Base-by-base conservation (phyloP, 2,329 filamentous ascomycete species). In the Fusarium dimerum region DNA sequence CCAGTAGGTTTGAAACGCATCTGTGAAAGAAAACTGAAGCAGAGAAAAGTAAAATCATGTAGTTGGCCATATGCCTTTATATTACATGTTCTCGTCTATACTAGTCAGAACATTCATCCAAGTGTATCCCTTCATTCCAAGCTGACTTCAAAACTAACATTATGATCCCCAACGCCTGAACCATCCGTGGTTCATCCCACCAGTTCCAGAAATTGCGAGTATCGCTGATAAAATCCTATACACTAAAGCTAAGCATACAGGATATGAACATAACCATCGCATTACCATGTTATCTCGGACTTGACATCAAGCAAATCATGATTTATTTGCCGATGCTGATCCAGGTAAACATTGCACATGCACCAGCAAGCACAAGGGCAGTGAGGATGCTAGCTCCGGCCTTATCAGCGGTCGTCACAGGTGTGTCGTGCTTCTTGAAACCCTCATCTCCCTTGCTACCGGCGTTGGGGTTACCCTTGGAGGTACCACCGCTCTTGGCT, bases 401-500 rank as follows among this genome's bases (percentile, higher is more conserved):
- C 58, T 67, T 72, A 54, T 79, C 78, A 26, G 66, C 75, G 16
- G 72, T 72, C 6, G 71, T 76, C 40, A 79, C 69, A 11, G 73
- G 70, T 47, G 63, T 61, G 15, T 63, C 57, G 17, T 66, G 50
- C 47, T 66, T 64, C 36, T 65, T 61, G 34, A 73, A 72, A 16
- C 67, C 65, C 53, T 71, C 64, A 38, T 73, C 68, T 50, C 70
- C 68, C 30, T 70, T 66, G 20, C 68, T 68, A 17, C 73, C 75
- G 5, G 77, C 76, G 51, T 76, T 71, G 5, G 70, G 69, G 50
- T 80, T 68, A 32, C 77, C 76, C 56, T 67, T 63, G 42, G 76
- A 78, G 1, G 75, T 84, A 48, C 83, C 84, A 46, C 82, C 83
- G 2, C 73, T 75, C 10, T 67, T 57, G 2, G 74, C 75, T 0